These are phyloP conservation scores for Vanrija pseudolonga DNA, from an alignment of 1,284 basidiomycete genomes.

Conservation along the genomic window DNA sequence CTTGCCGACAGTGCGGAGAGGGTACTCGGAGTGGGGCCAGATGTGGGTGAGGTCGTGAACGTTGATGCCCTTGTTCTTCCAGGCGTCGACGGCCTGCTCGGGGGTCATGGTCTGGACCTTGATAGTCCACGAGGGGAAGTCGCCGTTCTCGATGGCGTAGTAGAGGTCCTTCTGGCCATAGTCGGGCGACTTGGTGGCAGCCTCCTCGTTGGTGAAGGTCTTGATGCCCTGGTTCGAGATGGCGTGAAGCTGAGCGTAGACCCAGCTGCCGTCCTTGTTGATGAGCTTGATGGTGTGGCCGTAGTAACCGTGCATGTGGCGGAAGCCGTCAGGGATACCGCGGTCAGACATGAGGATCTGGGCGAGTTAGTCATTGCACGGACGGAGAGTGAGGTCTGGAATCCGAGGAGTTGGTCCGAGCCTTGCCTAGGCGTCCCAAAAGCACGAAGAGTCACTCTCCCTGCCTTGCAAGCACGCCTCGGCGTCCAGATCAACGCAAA, in stretches of 20 bases:
- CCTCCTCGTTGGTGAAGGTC: constrained; percentile 49
- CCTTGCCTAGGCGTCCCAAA: no score
- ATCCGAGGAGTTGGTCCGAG: no score
- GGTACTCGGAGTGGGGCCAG: constrained; percentile 79
- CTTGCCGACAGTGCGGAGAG: constrained; percentile 80
- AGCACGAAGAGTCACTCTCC: no score
- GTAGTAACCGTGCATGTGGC: constrained; percentile 82
- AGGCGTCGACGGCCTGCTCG: constrained; percentile 82
- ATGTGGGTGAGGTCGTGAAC: constrained; percentile 83
- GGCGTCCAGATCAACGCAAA: no score
- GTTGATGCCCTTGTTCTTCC: constrained; percentile 49
- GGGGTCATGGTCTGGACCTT: constrained; percentile 76
- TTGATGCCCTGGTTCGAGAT: constrained; percentile 73
- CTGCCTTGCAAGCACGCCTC: no score
- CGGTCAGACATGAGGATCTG: constrained; percentile 60
- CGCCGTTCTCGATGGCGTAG: constrained; percentile 67
- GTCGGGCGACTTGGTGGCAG: constrained; percentile 62
- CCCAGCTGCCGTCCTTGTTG: constrained; percentile 74
- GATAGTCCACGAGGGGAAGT: constrained; percentile 51
- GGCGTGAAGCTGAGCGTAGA: constrained; percentile 78
- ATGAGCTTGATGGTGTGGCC: constrained; percentile 90
- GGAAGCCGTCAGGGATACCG: constrained; percentile 71
- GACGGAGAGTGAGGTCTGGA: no score
- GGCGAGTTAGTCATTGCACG: no score
- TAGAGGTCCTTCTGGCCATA: constrained; percentile 73